A percentile compares a stretch with the other conserved stretches of the same genome.
These are phyloP conservation scores for Coriaria nepalensis DNA, from an alignment of 306 rosid genomes.

Conservation along the genomic window DNA sequence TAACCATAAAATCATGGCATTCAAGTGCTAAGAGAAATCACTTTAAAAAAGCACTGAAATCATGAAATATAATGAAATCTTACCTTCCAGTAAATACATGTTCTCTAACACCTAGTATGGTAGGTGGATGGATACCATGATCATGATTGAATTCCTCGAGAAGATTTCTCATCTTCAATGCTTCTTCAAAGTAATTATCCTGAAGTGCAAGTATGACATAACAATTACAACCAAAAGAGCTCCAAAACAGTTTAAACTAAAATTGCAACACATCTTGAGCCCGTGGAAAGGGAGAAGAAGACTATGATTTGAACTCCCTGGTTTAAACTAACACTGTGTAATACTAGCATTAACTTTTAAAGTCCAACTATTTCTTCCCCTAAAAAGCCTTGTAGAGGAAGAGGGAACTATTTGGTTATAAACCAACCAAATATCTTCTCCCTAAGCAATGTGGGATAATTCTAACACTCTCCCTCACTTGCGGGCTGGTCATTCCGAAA, in stretches of 20 bases:
- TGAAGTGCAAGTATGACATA: slow-evolving; percentile 5
- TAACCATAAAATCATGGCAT: slow-evolving; percentile 1
- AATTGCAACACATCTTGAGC: not conserved
- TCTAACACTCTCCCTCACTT: no score
- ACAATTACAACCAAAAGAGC: slow-evolving; percentile 2
- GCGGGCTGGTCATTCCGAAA: no score
- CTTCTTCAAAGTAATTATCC: slow-evolving; percentile 56
- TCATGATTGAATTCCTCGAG: slow-evolving; percentile 75
- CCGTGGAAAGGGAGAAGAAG: no score
- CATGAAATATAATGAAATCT: slow-evolving; percentile 6
- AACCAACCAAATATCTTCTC: no score
- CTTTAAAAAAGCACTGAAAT: not conserved
- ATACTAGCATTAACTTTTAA: no score
- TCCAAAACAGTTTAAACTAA: not conserved
- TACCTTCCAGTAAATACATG: slow-evolving; percentile 94
- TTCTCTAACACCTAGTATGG: slow-evolving; percentile 91
- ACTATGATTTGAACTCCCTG: no score
- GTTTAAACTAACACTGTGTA: no score
- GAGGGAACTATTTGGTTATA: no score
- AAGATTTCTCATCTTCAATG: slow-evolving; percentile 90
- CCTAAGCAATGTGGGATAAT: no score
- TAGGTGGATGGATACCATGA: slow-evolving; percentile 71
- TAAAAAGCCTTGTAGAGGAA: no score
- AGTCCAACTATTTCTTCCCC: no score
- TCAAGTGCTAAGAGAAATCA: not conserved